These are phyloP conservation scores for Chlamydomonas reinhardtii DNA, from an alignment of 163 green algal genomes.

Conservation along the genomic window DNA sequence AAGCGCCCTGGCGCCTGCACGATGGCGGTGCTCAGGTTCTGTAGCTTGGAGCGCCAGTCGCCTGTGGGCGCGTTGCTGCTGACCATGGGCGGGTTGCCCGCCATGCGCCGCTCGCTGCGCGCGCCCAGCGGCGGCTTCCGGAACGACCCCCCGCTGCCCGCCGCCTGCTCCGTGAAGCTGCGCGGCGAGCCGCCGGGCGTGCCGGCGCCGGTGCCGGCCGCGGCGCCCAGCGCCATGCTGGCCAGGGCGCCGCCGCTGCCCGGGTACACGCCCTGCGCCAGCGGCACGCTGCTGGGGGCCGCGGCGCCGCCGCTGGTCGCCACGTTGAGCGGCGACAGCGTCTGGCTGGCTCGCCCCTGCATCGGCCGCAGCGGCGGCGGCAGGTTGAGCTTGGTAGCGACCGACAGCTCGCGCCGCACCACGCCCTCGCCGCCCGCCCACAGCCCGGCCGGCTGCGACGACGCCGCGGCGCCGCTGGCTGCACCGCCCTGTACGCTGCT, in stretches of 20 bases:
- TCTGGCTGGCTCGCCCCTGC: conserved; percentile 6
- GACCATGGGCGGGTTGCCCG: background rate
- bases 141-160: conserved; percentile 26
- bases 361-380: conserved; percentile 55
- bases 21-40: conserved; percentile 49
- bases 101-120: conserved; percentile 30
- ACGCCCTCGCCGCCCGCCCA: conserved; percentile 41
- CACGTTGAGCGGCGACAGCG: conserved; percentile 2
- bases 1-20: conserved; percentile 12
- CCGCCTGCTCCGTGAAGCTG: conserved; percentile 48
- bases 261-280: conserved; percentile 15
- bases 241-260: conserved; percentile 37
- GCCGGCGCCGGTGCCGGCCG: background rate
- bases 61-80: background rate
- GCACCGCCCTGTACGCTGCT: background rate
- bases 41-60: conserved; percentile 50
- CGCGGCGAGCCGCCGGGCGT: background rate
- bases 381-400: conserved; percentile 60
- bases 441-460: background rate
- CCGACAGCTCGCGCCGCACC: conserved; percentile 49
- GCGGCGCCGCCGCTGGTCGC: background rate
- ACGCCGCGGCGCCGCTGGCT: background rate
- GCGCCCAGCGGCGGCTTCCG: background rate
- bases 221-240: background rate
- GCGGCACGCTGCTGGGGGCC: background rate